phyloP scores from a whole-genome alignment of 495 filamentous ascomycete species.

The Cercophora sp. region DNA sequence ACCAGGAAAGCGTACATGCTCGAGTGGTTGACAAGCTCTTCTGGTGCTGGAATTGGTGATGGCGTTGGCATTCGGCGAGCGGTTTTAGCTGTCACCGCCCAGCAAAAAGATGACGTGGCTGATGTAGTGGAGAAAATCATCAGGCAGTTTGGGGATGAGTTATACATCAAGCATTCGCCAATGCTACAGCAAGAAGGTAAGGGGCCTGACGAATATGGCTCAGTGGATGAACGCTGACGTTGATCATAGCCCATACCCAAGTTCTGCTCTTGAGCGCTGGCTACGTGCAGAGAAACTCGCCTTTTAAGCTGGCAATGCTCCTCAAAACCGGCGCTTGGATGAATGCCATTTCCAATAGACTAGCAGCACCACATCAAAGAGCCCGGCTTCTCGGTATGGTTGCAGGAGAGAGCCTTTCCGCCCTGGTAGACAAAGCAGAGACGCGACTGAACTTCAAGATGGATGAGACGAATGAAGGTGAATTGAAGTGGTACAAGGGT shows the following conservation, averaged over 20 bases:
- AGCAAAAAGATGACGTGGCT: constrained; percentile 50
- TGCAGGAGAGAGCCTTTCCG: constrained; percentile 76
- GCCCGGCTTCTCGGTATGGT: constrained; percentile 87
- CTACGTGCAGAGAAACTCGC: constrained; percentile 60
- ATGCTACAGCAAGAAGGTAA: constrained; percentile 81
- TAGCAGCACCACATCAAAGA: constrained; percentile 68
- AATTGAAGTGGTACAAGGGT: constrained; percentile 73
- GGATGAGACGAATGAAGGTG: constrained; percentile 68
- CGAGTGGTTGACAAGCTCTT: constrained; percentile 65
- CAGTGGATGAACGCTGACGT: too few species aligned
- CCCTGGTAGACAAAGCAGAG: constrained; percentile 69
- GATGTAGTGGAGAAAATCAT: constrained; percentile 63
- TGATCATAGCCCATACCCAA: constrained; percentile 63
- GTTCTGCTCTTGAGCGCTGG: constrained; percentile 73
- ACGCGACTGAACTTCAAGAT: constrained; percentile 78
- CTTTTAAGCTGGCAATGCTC: constrained; percentile 56
- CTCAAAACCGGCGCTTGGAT: constrained; percentile 69
- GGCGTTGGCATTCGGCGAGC: constrained; percentile 60
- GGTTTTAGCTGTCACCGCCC: constrained; percentile 56
- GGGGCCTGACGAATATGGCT: too few species aligned
- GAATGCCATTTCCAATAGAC: constrained; percentile 76
- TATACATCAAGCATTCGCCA: constrained; percentile 81
- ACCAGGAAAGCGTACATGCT: constrained; percentile 49
- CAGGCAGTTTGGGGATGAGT: constrained; percentile 72
- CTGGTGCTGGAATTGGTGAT: constrained; percentile 62